Percentiles rank a stretch among this genome's conserved stretches.
phyloP scores from a whole-genome alignment of 2,329 filamentous ascomycete species.

The Didymella segeticola region DNA sequence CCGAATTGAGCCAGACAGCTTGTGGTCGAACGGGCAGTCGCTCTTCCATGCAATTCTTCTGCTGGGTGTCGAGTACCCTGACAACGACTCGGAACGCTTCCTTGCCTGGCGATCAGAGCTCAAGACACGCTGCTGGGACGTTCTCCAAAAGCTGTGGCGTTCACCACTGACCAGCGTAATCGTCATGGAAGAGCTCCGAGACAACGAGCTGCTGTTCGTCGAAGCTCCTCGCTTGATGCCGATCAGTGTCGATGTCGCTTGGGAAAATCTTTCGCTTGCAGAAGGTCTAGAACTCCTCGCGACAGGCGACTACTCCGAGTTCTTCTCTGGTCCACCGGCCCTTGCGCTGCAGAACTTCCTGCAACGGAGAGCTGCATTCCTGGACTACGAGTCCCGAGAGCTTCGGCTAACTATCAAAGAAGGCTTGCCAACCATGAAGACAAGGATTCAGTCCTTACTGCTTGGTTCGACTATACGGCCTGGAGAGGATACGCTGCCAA shows the following conservation, averaged over 20 bases:
- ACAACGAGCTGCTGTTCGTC: conserved; percentile 79
- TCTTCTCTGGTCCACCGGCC: conserved; percentile 72
- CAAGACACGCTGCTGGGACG: conserved; percentile 57
- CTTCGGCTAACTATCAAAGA: conserved; percentile 77
- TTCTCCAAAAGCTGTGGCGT: conserved; percentile 82
- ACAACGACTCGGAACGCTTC: conserved; percentile 57
- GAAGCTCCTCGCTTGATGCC: conserved; percentile 74
- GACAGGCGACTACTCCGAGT: conserved; percentile 57
- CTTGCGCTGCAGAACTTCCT: conserved; percentile 79
- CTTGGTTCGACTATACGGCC: conserved; percentile 75
- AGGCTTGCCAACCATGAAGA: conserved; percentile 63
- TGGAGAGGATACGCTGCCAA: conserved; percentile 69
- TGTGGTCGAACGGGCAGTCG: conserved; percentile 75
- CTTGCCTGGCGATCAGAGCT: conserved; percentile 52
- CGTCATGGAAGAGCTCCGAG: conserved; percentile 79
- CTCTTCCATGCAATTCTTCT: conserved; percentile 83
- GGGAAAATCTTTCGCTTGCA: conserved; percentile 72
- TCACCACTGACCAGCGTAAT: conserved; percentile 78
- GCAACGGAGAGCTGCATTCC: conserved; percentile 74
- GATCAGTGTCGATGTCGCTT: conserved; percentile 72
- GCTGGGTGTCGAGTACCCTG: conserved; percentile 73
- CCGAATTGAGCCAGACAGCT: conserved; percentile 69
- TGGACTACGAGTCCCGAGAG: conserved; percentile 87
- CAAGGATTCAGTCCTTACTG: conserved; percentile 65
- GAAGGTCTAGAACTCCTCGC: conserved; percentile 47